Evolutionary conservation across 106 monocot genomes (phyloP).

Genomic region (Platanthera zijinensis): DNA sequence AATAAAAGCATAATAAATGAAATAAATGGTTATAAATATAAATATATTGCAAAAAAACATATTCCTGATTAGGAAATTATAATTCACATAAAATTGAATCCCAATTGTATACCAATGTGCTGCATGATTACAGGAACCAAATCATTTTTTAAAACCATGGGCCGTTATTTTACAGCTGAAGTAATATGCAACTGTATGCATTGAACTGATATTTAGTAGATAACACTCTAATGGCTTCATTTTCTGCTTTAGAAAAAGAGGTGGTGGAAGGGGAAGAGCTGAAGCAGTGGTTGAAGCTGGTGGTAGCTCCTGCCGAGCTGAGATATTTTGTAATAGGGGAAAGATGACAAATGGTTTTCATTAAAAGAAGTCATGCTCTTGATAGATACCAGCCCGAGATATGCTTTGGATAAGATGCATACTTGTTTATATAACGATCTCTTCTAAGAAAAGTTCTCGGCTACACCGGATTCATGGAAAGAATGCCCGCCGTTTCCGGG

Average conservation of each 20-base stretch:
- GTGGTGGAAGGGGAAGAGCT: slow-evolving; percentile 96
- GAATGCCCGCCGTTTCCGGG: neutral
- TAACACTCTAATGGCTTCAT: neutral
- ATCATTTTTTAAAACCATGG: no score
- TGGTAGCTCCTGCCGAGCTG: slow-evolving; percentile 78
- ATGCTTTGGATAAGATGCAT: neutral
- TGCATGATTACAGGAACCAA: no score
- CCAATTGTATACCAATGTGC: no score
- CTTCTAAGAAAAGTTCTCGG: neutral
- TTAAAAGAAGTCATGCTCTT: slow-evolving; percentile 32
- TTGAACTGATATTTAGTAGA: no score
- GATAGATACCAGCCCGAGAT: neutral
- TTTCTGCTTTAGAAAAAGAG: slow-evolving; percentile 59
- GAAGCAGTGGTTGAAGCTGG: slow-evolving; percentile 84
- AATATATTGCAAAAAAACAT: no score
- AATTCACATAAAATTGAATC: no score
- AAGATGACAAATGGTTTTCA: slow-evolving; percentile 36
- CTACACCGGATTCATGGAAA: neutral
- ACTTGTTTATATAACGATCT: neutral
- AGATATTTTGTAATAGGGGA: slow-evolving; percentile 52
- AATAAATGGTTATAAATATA: no score
- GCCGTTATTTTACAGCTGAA: no score
- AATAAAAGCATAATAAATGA: no score
- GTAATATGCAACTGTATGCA: no score
- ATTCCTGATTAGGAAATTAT: no score